Conservation (phyloP, 2,329 filamentous ascomycete species). For the Paradendryphiella salina region DNA sequence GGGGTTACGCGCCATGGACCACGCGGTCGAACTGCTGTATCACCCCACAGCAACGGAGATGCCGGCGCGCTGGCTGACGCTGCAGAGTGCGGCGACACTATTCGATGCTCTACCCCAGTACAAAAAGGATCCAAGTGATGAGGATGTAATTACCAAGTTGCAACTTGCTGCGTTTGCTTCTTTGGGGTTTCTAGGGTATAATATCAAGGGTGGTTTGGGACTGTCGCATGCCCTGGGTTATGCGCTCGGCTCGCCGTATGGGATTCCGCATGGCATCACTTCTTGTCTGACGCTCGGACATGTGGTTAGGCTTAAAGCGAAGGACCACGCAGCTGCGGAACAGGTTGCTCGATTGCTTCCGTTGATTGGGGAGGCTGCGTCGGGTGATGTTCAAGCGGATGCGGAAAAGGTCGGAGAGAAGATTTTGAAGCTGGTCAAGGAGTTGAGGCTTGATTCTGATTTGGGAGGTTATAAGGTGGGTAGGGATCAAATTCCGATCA, state of each 20-base stretch:
- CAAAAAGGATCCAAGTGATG: constrained; percentile 51
- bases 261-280: constrained; percentile 61
- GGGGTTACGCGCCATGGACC: constrained; percentile 58
- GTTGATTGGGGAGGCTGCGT: constrained; percentile 48
- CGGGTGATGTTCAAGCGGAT: constrained; percentile 50
- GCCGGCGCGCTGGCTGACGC: constrained; percentile 52
- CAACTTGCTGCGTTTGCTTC: constrained; percentile 58
- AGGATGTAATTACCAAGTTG: constrained; percentile 55
- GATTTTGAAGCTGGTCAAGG: constrained; percentile 50
- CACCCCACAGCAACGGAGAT: constrained; percentile 57
- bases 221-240: constrained; percentile 55
- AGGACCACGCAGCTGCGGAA: constrained; percentile 50
- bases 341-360: constrained; percentile 53
- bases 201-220: constrained; percentile 56
- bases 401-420: constrained; percentile 51
- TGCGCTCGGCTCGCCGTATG: constrained; percentile 59
- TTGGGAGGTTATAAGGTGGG: constrained; percentile 53
- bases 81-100: constrained; percentile 53
- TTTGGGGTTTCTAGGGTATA: constrained; percentile 56
- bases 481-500: constrained; percentile 48
- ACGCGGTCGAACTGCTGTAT: constrained; percentile 59
- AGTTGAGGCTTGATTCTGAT: constrained; percentile 51
- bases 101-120: constrained; percentile 56
- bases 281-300: constrained; percentile 59
- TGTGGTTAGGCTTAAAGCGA: constrained; percentile 58